A percentile compares a stretch with the other conserved stretches of the same genome.
These are phyloP conservation scores for Aspergillus mulundensis DNA, from an alignment of 495 filamentous ascomycete species.

Conservation along the genomic window DNA sequence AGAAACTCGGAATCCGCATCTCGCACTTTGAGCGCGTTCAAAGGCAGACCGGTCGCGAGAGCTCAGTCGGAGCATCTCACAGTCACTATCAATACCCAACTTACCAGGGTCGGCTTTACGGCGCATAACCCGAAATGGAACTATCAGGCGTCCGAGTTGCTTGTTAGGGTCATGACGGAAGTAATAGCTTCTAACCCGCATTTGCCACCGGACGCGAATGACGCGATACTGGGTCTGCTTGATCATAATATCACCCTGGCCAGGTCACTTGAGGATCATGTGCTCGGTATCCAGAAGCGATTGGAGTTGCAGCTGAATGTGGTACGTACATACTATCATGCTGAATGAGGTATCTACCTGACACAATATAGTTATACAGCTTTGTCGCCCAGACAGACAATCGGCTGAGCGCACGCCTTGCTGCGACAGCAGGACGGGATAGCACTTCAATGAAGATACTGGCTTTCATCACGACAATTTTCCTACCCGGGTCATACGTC, in stretches of 20 bases:
- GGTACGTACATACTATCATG: too few species aligned
- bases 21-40: background rate
- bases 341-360: background rate
- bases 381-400: constrained; percentile 1
- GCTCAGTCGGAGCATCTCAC: background rate
- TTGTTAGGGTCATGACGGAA: background rate
- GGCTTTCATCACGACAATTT: background rate
- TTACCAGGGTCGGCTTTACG: background rate
- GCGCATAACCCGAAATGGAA: background rate
- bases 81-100: background rate
- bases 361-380: background rate
- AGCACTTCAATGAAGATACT: constrained; percentile 7
- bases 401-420: constrained; percentile 1
- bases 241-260: background rate
- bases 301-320: constrained; percentile 1
- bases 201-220: background rate
- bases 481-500: background rate
- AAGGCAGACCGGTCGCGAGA: background rate
- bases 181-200: background rate
- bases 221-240: background rate
- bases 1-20: background rate
- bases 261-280: background rate
- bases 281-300: background rate
- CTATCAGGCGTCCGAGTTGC: background rate
- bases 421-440: background rate